Evolutionary conservation across 2,329 filamentous ascomycete species (phyloP).

Genomic region (Teratosphaeriaceae sp.): DNA sequence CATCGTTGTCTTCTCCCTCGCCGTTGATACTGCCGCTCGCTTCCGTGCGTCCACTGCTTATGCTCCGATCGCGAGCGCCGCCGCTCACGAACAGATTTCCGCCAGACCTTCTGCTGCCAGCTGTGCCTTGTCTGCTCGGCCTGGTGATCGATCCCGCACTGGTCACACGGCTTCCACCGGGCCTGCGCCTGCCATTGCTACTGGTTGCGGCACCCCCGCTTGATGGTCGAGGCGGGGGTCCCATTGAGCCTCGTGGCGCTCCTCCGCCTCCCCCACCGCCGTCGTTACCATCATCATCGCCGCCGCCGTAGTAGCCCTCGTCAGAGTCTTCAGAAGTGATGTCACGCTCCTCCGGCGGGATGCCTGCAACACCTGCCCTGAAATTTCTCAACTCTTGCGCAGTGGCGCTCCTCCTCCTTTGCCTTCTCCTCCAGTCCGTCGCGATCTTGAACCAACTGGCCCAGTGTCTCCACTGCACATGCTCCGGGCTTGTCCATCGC

Average conservation of each 20-base stretch:
- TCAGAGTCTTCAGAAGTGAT: not conserved
- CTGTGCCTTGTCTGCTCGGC: too few relatives aligned
- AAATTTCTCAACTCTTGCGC: not conserved
- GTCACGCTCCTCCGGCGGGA: not conserved
- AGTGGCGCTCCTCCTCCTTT: not conserved
- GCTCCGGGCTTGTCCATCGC: constrained; percentile 1
- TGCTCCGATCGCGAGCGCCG: too few relatives aligned
- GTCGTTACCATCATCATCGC: not conserved
- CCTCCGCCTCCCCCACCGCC: too few relatives aligned
- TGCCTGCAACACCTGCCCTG: not conserved
- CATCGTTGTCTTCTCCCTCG: constrained; percentile 1
- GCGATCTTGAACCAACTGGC: constrained; percentile 2
- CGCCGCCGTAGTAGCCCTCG: not conserved
- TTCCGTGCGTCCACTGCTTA: too few relatives aligned
- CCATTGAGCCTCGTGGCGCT: too few relatives aligned
- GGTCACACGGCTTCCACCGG: too few relatives aligned
- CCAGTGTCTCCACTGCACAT: not conserved
- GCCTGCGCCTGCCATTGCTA: too few relatives aligned
- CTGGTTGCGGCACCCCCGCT: too few relatives aligned
- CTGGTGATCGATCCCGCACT: too few relatives aligned
- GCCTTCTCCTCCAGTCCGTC: constrained; percentile 2
- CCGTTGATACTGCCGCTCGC: not conserved
- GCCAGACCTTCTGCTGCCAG: too few relatives aligned
- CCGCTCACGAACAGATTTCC: too few relatives aligned
- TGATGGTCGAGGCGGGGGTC: too few relatives aligned